Base-by-base conservation (phyloP, 257 asterid species). In the Salvia rosmarinus region DNA sequence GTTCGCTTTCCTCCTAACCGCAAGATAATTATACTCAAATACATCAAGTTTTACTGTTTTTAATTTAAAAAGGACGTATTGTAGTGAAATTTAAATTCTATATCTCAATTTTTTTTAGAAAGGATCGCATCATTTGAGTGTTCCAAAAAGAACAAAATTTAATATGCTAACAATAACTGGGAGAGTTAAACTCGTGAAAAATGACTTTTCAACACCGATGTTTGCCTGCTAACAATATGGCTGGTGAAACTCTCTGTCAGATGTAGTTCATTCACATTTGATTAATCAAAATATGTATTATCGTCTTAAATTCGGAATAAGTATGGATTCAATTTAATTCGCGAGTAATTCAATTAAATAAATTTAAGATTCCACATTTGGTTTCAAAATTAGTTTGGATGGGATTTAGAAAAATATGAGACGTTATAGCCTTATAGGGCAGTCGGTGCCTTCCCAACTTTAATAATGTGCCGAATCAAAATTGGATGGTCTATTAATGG, bases 361-460 rank as follows among this genome's bases (percentile, higher is more conserved):
- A 61, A 62, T 17, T 9, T 12, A 39, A 63, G 6, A 43, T 42
- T 43, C 8, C 11, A 42, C 1, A 14, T 11, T 23, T 23, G 19
- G 19, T 12, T 20, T 40, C 9, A 21, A n/a, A 21, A 21, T 12
- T 43, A 13, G 13, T 11, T 3, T 40, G 3, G 4, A 43, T 46
- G 70, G 13, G 9, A 64, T 43, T 21, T 13, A 25, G n/a, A 13
- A 37, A 35, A 61, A 19, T 25, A 11, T 23, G 59, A n/a, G 69
- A 67, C 52, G 34, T 44, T 57, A 25, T 65, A 62, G 78, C 52
- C 21, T 44, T 57, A 25, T 65, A 62, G 78, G 37, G 20, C 20
- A 47, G 75, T 67, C 75, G 79, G 75, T 50, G 74, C 6, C 74
- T 67, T 67, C 51, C 62, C 3, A 66, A 74, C 35, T 37, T 19